Base-by-base conservation (phyloP, 768 basidiomycete genomes). In the Boletales sp. region DNA sequence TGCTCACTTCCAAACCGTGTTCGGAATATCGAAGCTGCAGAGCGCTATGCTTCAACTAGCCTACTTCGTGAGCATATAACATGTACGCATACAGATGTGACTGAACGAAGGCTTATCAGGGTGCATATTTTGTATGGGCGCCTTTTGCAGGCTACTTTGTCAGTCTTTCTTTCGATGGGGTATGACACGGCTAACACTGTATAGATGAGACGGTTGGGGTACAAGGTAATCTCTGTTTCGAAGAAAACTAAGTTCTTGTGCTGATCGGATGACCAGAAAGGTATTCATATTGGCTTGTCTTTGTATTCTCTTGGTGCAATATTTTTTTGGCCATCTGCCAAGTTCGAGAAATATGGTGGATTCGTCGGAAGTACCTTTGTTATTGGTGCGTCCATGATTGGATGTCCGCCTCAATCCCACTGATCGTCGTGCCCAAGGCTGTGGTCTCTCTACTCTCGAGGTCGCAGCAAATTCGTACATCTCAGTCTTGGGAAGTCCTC, bases 401-500 rank as follows among this genome's bases (percentile, higher is more conserved):
- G n/a, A 28, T 33, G 2, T 36, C 34, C 8, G 32, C 8, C 18
- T 44, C 38, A 49, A 28, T 18, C 11, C 21, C 19, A 46, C n/a
- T 28, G 40, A 35, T 7, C 17, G 11, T 48, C 33, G 4, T 30
- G 11, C 40, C 13, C 14, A 39, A 80, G 81, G 81, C 3, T 84
- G 82, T 54, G 88, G 88, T 36, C 74, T 89, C 8, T 73, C 79
- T 10, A 78, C 80, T 30, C 71, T 86, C 39, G 83, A 86, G 66
- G 84, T 86, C 15, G 82, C 86, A 1, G 87, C 87, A 38, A 90
- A 90, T 68, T 86, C 86, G n/a, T 87, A 89, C 67, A 84, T 88
- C 54, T 68, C 85, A 15, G 82, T 87, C 33, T 70, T 87, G 44
- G 84, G 84, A 39, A 72, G 79, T 4, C 82, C 82, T 25, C 81